Percentiles rank a stretch among this genome's conserved stretches.
Conservation (phyloP, 306 rosid species). For the Vigna hirtella region DNA sequence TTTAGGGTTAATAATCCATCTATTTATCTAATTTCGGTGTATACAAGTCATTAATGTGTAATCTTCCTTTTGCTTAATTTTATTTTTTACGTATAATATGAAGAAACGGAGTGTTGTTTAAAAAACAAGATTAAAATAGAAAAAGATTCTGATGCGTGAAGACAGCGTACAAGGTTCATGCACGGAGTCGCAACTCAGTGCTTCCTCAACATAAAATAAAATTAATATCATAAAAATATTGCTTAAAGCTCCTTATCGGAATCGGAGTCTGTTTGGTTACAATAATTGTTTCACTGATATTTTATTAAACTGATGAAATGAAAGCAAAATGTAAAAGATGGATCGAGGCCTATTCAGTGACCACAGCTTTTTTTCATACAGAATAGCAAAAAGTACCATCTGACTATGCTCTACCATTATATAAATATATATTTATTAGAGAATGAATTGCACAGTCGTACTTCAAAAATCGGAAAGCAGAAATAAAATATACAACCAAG, state of each 20-base stretch:
- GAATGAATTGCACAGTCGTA: slow-evolving; percentile 10
- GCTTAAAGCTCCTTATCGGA: slow-evolving; percentile 3
- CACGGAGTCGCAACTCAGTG: slow-evolving; percentile 31
- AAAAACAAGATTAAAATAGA: slow-evolving; percentile 25
- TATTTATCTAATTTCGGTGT: no score
- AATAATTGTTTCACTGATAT: neutral
- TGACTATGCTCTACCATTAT: neutral
- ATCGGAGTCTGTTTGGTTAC: neutral
- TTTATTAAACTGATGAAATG: no score
- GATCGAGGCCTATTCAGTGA: neutral
- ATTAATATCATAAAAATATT: neutral
- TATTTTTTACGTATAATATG: neutral
- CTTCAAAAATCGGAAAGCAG: neutral
- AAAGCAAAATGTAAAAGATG: neutral
- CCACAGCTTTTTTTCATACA: neutral
- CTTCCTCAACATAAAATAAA: slow-evolving; percentile 25
- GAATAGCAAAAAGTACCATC: neutral
- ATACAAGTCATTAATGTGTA: no score
- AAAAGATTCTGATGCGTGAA: slow-evolving; percentile 50
- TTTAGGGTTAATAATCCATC: no score
- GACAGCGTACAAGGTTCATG: slow-evolving; percentile 58
- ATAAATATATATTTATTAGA: neutral
- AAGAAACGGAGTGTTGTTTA: neutral
- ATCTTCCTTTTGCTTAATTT: no score
- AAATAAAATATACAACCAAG: slow-evolving; percentile 29